Evolutionary conservation across 331 rosid species (phyloP).

Genomic region (Quercus tomentella): DNA sequence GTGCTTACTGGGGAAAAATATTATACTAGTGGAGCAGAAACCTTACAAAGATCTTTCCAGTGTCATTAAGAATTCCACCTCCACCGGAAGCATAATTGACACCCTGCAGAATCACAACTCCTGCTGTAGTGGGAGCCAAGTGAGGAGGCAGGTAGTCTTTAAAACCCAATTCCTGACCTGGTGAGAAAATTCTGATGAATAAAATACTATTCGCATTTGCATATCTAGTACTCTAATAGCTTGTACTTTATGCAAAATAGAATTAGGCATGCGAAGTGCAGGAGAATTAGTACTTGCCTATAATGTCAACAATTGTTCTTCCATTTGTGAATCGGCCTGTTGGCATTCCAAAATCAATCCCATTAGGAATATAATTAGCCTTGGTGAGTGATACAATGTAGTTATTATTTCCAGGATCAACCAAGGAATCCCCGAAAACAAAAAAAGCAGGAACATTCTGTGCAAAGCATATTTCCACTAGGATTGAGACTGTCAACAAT

Average conservation of each 20-base stretch:
- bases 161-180: slow-evolving; percentile 55
- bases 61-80: slow-evolving; percentile 56
- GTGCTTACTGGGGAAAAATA: too few species aligned
- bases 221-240: not conserved
- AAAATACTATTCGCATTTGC: not conserved
- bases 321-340: slow-evolving; percentile 68
- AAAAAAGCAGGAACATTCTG: slow-evolving; percentile 38
- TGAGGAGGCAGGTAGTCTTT: slow-evolving; percentile 47
- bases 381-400: slow-evolving; percentile 45
- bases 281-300: slow-evolving; percentile 36
- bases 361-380: slow-evolving; percentile 46
- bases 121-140: slow-evolving; percentile 55
- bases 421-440: slow-evolving; percentile 69
- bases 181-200: not conserved
- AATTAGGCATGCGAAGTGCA: not conserved
- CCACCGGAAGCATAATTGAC: slow-evolving; percentile 76
- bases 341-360: slow-evolving; percentile 67
- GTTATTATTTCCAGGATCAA: slow-evolving; percentile 75
- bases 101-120: slow-evolving; percentile 45
- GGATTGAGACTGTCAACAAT: slow-evolving; percentile 2
- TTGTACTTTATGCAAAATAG: not conserved
- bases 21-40: not conserved
- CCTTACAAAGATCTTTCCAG: slow-evolving; percentile 57
- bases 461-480: slow-evolving; percentile 28
- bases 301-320: slow-evolving; percentile 52